Evolutionary conservation across 495 filamentous ascomycete species (phyloP).

Genomic region (Xylona heveae): DNA sequence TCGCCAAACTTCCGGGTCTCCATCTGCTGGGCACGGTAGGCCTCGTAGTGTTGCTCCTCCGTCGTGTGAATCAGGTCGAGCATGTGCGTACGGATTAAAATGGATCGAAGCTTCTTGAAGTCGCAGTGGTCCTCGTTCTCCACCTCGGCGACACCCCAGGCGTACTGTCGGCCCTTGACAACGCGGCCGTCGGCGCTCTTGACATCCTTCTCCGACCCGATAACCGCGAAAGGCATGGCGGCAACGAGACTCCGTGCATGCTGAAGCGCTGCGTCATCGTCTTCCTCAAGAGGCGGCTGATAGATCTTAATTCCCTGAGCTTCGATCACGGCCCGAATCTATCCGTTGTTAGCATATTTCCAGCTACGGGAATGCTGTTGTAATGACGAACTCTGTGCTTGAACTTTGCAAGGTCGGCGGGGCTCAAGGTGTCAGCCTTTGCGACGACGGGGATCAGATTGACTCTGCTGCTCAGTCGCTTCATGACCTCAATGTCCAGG

Average conservation of each 20-base stretch:
- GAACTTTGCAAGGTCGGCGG: slow-evolving; percentile 71
- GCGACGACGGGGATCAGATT: slow-evolving; percentile 97
- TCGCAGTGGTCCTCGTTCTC: slow-evolving; percentile 99
- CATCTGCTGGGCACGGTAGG: slow-evolving; percentile 97
- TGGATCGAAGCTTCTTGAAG: slow-evolving; percentile 98
- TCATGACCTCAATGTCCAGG: slow-evolving; percentile 98
- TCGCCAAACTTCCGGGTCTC: slow-evolving; percentile 99
- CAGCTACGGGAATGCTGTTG: not conserved
- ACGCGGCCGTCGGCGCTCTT: slow-evolving; percentile 89
- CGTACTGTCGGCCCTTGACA: slow-evolving; percentile 96
- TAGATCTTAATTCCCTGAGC: slow-evolving; percentile 99
- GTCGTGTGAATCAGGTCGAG: slow-evolving; percentile 98
- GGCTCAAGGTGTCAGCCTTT: slow-evolving; percentile 94
- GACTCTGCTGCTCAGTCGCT: slow-evolving; percentile 87
- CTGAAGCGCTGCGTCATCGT: slow-evolving; percentile 84
- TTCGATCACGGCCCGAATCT: slow-evolving; percentile 91
- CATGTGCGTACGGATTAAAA: slow-evolving; percentile 99
- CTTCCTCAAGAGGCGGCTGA: slow-evolving; percentile 89
- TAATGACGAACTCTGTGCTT: slow-evolving; percentile 59
- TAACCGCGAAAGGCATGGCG: slow-evolving; percentile 97
- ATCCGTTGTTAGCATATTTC: not conserved
- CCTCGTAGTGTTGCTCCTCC: slow-evolving; percentile 97
- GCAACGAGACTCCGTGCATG: slow-evolving; percentile 86
- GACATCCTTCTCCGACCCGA: slow-evolving; percentile 97
- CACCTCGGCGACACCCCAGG: slow-evolving; percentile 97